These are phyloP conservation scores for Globisporangium recalcitrans DNA, from an alignment of 352 stramenopile species.

Conservation along the genomic window DNA sequence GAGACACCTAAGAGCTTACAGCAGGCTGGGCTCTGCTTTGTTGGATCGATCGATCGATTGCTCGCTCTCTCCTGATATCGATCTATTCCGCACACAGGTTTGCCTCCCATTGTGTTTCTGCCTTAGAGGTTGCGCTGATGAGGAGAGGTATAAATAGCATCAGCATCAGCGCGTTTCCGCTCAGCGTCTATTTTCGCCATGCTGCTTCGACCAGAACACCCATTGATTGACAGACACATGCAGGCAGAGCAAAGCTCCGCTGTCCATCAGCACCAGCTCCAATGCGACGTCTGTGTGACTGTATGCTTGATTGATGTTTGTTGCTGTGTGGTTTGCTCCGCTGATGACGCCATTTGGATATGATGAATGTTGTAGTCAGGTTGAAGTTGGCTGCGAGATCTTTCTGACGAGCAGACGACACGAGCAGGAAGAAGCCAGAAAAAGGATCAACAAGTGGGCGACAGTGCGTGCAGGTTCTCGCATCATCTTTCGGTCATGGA, in stretches of 20 bases:
- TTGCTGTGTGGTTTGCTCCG: neutral
- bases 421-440: neutral
- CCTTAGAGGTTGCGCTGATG: neutral
- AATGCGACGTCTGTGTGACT: too few relatives aligned
- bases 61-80: neutral
- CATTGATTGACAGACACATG: neutral
- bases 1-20: neutral
- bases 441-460: slow-evolving; percentile 1
- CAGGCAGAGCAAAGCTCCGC: neutral
- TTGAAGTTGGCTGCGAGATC: slow-evolving; percentile 5
- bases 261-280: too few relatives aligned
- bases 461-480: neutral
- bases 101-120: slow-evolving; percentile 4
- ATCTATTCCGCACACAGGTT: neutral
- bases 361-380: neutral
- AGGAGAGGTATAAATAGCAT: neutral
- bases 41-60: neutral
- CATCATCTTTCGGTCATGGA: neutral
- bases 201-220: neutral
- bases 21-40: neutral
- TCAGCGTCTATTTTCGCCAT: neutral
- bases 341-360: neutral
- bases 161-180: neutral
- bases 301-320: neutral
- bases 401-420: neutral